Evolutionary conservation across 192 early-diverging fungal genomes (phyloP).

Genomic region (Entomortierella parvispora): DNA sequence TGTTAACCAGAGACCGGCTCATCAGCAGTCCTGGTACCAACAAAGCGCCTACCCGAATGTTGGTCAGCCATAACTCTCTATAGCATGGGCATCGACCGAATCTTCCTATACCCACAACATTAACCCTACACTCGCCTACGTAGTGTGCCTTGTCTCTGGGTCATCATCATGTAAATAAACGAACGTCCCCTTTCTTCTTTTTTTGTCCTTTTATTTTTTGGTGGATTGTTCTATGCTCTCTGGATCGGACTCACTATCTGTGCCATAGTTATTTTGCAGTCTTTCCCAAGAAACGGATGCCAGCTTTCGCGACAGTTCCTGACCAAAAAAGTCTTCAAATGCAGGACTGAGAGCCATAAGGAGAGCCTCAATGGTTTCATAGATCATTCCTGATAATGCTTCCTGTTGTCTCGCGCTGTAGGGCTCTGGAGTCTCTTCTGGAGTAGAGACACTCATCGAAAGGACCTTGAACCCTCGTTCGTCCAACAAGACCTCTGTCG

Average conservation of each 20-base stretch:
- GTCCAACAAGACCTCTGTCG: conserved; percentile 5
- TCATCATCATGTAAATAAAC: too few relatives aligned
- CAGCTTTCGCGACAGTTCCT: conserved; percentile 27
- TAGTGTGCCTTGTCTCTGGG: too few relatives aligned
- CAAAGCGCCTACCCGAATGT: background rate
- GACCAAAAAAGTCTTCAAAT: conserved; percentile 44
- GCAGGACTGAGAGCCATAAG: conserved; percentile 45
- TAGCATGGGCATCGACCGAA: too few relatives aligned
- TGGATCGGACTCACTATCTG: background rate
- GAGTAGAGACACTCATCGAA: too few relatives aligned
- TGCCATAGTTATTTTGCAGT: conserved; percentile 9
- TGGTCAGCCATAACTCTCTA: too few relatives aligned
- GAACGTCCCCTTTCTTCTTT: background rate
- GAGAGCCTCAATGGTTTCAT: conserved; percentile 42
- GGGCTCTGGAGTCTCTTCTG: too few relatives aligned
- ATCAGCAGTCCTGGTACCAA: conserved; percentile 1
- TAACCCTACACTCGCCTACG: too few relatives aligned
- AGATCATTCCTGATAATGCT: conserved; percentile 20
- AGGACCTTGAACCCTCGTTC: conserved; percentile 21
- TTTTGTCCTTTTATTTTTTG: background rate
- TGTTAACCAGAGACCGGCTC: background rate
- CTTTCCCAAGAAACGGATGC: conserved; percentile 24
- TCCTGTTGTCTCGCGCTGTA: conserved; percentile 14
- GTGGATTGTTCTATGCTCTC: background rate
- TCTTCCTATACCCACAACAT: too few relatives aligned